Evolutionary conservation across 805 yeast species (phyloP).

Genomic region (Torulaspora indica): DNA sequence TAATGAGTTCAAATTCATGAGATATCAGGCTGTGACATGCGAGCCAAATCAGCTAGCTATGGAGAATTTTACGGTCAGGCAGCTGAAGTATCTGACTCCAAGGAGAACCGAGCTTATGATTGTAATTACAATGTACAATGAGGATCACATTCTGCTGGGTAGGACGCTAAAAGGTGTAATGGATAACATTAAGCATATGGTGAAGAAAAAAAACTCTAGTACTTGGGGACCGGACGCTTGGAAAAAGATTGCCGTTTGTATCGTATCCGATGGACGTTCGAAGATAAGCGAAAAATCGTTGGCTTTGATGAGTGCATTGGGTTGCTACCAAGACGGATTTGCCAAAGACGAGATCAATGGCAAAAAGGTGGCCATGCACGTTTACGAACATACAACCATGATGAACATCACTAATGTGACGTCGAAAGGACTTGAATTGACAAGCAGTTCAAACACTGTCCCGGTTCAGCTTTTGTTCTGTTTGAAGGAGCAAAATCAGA

Average conservation of each 20-base stretch:
- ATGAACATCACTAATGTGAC: constrained; percentile 72
- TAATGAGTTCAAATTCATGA: constrained; percentile 71
- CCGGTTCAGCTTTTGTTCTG: constrained; percentile 91
- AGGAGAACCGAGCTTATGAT: constrained; percentile 81
- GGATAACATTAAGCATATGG: constrained; percentile 74
- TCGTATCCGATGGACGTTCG: constrained; percentile 88
- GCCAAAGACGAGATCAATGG: constrained; percentile 89
- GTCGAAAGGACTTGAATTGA: constrained; percentile 58
- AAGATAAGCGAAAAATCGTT: constrained; percentile 75
- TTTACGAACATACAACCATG: constrained; percentile 90
- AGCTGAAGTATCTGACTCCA: constrained; percentile 68
- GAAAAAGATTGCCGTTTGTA: constrained; percentile 87
- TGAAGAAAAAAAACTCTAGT: constrained; percentile 56
- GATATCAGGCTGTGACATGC: constrained; percentile 92
- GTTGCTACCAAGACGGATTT: constrained; percentile 92
- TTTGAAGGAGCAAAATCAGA: constrained; percentile 84
- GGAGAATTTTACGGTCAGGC: constrained; percentile 75
- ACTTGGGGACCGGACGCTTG: constrained; percentile 95
- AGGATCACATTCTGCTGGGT: constrained; percentile 75
- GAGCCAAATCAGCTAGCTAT: constrained; percentile 68
- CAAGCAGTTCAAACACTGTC: constrained; percentile 44
- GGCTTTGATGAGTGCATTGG: constrained; percentile 78
- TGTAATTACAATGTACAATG: constrained; percentile 87
- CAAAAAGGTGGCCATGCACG: constrained; percentile 73
- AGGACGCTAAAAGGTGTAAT: constrained; percentile 87